Conservation (phyloP, 441 rosid genomes). For the Francoa sonchifolia region DNA sequence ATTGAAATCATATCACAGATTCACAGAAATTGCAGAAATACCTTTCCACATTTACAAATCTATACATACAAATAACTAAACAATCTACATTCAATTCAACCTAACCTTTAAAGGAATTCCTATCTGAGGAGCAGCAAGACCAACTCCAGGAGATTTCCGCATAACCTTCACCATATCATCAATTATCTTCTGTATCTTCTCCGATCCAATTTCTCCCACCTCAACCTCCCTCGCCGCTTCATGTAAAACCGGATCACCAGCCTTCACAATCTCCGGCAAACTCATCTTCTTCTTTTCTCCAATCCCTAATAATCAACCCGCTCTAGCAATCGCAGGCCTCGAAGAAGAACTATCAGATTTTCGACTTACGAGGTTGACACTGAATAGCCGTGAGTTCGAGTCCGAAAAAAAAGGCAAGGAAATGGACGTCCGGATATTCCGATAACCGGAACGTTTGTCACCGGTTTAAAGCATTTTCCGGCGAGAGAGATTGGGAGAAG, state of each 20-base stretch:
- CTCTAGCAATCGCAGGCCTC: conserved; percentile 27
- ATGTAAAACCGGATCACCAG: conserved; percentile 87
- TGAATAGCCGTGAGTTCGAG: conserved; percentile 1
- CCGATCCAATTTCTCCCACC: conserved; percentile 61
- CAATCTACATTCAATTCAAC: background rate
- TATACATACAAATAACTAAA: background rate
- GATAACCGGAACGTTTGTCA: conserved; percentile 5
- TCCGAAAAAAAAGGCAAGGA: background rate
- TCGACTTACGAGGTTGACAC: conserved; percentile 9
- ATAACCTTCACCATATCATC: conserved; percentile 63
- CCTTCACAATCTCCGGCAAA: conserved; percentile 57
- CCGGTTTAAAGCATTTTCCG: conserved; percentile 14
- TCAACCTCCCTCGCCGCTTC: conserved; percentile 69
- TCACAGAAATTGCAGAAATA: no score
- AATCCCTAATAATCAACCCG: conserved; percentile 85
- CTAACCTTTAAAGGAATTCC: conserved; percentile 66
- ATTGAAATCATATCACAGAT: no score
- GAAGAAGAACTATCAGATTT: conserved; percentile 24
- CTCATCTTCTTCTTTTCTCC: conserved; percentile 45
- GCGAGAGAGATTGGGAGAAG: conserved; percentile 33
- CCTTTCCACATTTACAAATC: no score
- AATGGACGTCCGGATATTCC: conserved; percentile 9
- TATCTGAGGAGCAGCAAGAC: conserved; percentile 93
- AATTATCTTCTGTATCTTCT: conserved; percentile 68
- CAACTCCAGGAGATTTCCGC: conserved; percentile 88